A percentile compares a stretch with the other conserved stretches of the same genome.
Conservation (phyloP, 2,329 filamentous ascomycete species). For the Epicoccum sorghinum region DNA sequence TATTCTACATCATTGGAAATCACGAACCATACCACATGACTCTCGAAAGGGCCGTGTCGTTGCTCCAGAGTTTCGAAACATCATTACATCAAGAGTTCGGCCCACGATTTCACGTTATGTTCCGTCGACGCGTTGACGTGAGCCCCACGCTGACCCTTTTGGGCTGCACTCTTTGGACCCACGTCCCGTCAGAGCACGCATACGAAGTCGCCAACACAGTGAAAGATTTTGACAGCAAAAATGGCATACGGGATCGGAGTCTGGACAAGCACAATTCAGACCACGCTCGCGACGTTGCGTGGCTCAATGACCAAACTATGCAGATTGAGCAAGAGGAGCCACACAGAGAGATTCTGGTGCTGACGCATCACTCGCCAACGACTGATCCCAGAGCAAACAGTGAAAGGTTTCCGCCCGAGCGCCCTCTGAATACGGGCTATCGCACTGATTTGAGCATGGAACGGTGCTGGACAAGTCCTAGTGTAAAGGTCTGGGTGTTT, state of each 20-base stretch:
- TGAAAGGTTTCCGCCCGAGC: neutral
- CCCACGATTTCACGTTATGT: slow-evolving; percentile 5
- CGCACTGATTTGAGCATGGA: slow-evolving; percentile 6
- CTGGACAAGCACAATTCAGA: slow-evolving; percentile 7
- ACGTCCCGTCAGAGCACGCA: slow-evolving; percentile 2
- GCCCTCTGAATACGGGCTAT: slow-evolving; percentile 5
- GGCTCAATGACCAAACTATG: neutral
- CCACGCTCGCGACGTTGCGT: slow-evolving; percentile 2
- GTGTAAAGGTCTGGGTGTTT: slow-evolving; percentile 9
- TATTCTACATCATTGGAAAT: slow-evolving; percentile 14
- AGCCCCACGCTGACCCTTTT: slow-evolving; percentile 3
- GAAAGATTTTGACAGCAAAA: neutral
- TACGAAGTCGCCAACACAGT: neutral
- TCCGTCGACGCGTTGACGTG: slow-evolving; percentile 8
- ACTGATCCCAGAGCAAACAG: slow-evolving; percentile 3
- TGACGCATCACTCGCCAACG: slow-evolving; percentile 10
- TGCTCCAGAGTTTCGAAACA: neutral
- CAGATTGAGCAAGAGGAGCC: neutral
- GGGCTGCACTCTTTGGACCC: slow-evolving; percentile 17
- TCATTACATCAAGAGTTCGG: neutral
- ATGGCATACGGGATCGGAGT: slow-evolving; percentile 1
- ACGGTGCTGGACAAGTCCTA: slow-evolving; percentile 4
- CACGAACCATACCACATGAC: slow-evolving; percentile 8
- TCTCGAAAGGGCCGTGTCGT: neutral
- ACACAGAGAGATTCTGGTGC: neutral